Evolutionary conservation across 1,139 yeast genomes (phyloP).

Genomic region (Protomyces inouyei): DNA sequence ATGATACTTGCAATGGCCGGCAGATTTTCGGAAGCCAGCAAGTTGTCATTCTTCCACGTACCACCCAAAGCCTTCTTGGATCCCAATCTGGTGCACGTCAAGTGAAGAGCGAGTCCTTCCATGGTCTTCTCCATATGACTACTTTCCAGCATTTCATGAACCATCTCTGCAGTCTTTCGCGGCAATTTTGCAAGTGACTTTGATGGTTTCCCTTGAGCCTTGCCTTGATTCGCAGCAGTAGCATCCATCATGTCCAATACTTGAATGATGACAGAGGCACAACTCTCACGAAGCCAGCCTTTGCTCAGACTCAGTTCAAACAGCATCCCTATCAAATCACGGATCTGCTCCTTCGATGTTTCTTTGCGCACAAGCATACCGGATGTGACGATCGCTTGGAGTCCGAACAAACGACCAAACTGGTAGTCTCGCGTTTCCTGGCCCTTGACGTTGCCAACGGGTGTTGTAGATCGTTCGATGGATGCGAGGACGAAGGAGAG

Average conservation of each 20-base stretch:
- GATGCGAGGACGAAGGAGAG: constrained; percentile 44
- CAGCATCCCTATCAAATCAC: constrained; percentile 46
- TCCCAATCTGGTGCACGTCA: constrained; percentile 33
- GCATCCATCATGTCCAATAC: constrained; percentile 42
- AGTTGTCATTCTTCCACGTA: constrained; percentile 67
- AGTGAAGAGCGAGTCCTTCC: constrained; percentile 59
- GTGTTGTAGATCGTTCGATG: constrained; percentile 43
- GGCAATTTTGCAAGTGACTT: background rate
- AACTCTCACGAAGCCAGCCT: constrained; percentile 83
- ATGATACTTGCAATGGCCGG: constrained; percentile 58
- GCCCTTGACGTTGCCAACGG: constrained; percentile 28
- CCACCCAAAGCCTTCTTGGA: background rate
- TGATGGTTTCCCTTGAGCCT: constrained; percentile 40
- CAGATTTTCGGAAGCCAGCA: constrained; percentile 64
- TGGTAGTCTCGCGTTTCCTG: constrained; percentile 67
- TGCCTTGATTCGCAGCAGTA: constrained; percentile 35
- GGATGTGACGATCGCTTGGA: constrained; percentile 65
- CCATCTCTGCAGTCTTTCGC: constrained; percentile 2
- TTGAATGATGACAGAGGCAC: constrained; percentile 64
- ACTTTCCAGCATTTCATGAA: constrained; percentile 16
- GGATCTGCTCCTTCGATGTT: constrained; percentile 38
- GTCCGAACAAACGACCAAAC: constrained; percentile 81
- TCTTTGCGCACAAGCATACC: constrained; percentile 45
- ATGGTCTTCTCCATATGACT: constrained; percentile 61
- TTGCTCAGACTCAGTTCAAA: constrained; percentile 60